Evolutionary conservation across 2,329 filamentous ascomycete genomes (phyloP).

Genomic region (Fusarium hostae): DNA sequence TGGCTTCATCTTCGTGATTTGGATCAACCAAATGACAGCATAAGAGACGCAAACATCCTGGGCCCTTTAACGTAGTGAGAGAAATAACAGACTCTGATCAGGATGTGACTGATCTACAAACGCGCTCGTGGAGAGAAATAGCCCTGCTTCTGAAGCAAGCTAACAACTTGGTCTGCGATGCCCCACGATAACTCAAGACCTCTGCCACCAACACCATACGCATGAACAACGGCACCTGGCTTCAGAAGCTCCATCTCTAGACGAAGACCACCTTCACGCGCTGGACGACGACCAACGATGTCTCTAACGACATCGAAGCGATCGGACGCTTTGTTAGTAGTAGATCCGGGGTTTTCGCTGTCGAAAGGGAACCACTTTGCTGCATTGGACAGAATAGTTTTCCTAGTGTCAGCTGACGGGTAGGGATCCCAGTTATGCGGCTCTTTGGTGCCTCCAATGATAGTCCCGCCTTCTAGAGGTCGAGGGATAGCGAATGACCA

Average conservation of each 20-base stretch:
- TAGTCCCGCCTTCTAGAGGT: neutral
- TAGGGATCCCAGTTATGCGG: neutral
- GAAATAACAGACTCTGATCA: neutral
- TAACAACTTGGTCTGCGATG: neutral
- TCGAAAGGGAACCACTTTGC: slow-evolving; percentile 1
- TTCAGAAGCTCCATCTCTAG: neutral
- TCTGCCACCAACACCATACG: slow-evolving; percentile 2
- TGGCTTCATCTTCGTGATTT: accelerated
- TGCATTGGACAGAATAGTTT: neutral
- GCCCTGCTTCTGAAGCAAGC: neutral
- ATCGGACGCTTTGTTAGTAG: accelerated
- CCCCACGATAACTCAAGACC: slow-evolving; percentile 11
- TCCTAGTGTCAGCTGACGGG: neutral
- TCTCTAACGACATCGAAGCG: neutral
- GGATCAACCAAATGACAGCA: accelerated
- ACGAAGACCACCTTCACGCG: neutral
- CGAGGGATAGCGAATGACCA: slow-evolving; percentile 12
- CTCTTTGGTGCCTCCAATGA: slow-evolving; percentile 5
- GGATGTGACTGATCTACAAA: neutral
- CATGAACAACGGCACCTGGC: neutral
- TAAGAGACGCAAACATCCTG: accelerated
- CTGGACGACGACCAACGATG: slow-evolving; percentile 6
- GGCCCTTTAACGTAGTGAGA: accelerated
- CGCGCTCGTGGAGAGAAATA: neutral
- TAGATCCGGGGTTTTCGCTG: too few relatives aligned